These are phyloP conservation scores for Ormosia emarginata DNA, from an alignment of 306 rosid genomes.

Conservation along the genomic window DNA sequence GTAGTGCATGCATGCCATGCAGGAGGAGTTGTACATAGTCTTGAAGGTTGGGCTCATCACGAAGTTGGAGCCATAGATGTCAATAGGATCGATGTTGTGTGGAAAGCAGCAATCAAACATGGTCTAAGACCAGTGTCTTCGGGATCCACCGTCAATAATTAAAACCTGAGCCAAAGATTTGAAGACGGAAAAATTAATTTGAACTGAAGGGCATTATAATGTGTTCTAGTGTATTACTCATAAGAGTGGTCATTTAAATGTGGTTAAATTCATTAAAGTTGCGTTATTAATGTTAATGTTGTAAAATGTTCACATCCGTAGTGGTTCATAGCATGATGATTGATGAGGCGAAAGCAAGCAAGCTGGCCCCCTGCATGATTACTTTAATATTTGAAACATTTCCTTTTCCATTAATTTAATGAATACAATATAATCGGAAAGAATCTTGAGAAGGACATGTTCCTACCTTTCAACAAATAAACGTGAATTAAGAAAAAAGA, in stretches of 20 bases:
- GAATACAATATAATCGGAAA: neutral
- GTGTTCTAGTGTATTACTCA: neutral
- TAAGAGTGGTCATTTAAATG: neutral
- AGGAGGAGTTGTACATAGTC: conserved; percentile 78
- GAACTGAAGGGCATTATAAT: neutral
- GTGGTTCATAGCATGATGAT: neutral
- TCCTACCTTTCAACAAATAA: neutral
- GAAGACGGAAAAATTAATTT: too few relatives aligned
- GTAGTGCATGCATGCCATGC: conserved; percentile 97
- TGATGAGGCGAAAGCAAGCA: neutral
- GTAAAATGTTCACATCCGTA: neutral
- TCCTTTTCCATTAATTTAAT: neutral
- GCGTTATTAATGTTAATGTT: neutral
- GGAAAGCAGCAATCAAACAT: conserved; percentile 84
- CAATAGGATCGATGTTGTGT: conserved; percentile 69
- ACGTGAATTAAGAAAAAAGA: too few relatives aligned
- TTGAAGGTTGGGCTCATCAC: conserved; percentile 88
- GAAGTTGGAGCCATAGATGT: conserved; percentile 93
- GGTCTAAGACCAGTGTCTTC: conserved; percentile 72
- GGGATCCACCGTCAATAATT: neutral
- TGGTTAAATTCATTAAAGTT: neutral
- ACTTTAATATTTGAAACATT: neutral
- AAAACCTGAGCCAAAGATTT: neutral
- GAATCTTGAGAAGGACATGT: neutral
- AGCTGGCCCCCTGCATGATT: neutral